A percentile compares a stretch with the other conserved stretches of the same genome.
phyloP scores from a whole-genome alignment of 2,329 filamentous ascomycete genomes.

The Trichoderma sp. region DNA sequence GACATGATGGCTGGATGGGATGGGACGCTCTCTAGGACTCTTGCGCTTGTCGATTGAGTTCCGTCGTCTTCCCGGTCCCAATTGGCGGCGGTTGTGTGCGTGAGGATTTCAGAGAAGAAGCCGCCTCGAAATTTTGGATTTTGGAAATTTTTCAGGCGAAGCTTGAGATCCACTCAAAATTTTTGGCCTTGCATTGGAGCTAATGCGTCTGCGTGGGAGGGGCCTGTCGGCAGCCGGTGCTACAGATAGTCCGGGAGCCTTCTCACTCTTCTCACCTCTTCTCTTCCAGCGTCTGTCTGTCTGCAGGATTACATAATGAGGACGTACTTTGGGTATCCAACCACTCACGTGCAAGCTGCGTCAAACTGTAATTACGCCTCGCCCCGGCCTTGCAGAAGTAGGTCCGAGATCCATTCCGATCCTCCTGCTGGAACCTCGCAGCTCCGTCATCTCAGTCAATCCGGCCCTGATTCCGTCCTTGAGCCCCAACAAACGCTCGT shows the following conservation, averaged over 20 bases:
- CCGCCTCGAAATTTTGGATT: conserved; percentile 36
- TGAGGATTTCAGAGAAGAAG: conserved; percentile 41
- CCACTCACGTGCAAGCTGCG: conserved; percentile 33
- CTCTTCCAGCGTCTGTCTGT: no score
- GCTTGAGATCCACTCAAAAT: conserved; percentile 44
- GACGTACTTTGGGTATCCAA: background rate
- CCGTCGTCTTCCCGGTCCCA: conserved; percentile 43
- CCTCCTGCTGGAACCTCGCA: no score
- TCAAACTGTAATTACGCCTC: conserved; percentile 23
- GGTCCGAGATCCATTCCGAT: conserved; percentile 7
- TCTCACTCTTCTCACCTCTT: background rate
- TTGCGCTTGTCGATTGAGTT: conserved; percentile 40
- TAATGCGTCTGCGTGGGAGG: conserved; percentile 37
- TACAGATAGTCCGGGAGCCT: conserved; percentile 35
- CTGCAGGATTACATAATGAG: no score
- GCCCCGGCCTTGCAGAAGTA: conserved; percentile 22
- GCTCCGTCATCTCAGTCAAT: no score
- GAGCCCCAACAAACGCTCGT: background rate
- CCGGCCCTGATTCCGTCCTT: no score
- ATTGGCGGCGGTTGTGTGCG: conserved; percentile 42
- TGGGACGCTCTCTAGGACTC: conserved; percentile 38
- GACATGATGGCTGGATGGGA: conserved; percentile 62
- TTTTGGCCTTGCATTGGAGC: conserved; percentile 46
- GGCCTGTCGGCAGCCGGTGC: conserved; percentile 33
- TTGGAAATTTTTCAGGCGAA: conserved; percentile 49